Conservation (phyloP, 352 stramenopile genomes). For the Hyaloperonospora brassicae region DNA sequence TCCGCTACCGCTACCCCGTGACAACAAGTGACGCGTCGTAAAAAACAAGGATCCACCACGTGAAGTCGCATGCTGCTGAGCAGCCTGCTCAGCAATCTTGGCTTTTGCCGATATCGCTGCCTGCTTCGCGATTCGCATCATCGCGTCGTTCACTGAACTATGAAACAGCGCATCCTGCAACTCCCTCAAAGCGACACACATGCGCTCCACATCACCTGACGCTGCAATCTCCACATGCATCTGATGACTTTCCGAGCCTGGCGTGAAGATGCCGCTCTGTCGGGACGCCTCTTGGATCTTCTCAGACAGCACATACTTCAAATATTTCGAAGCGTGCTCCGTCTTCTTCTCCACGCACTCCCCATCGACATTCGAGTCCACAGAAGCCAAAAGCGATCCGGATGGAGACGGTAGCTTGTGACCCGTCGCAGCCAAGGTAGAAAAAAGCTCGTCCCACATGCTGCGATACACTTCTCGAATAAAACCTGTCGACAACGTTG, state of each 20-base stretch:
- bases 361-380: conserved; percentile 6
- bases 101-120: conserved; percentile 71
- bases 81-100: conserved; percentile 72
- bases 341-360: conserved; percentile 15
- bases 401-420: conserved; percentile 11
- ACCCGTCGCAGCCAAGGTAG: conserved; percentile 11
- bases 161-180: conserved; percentile 66
- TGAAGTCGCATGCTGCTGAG: conserved; percentile 54
- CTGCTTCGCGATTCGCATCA: conserved; percentile 77
- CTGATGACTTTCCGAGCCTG: conserved; percentile 58
- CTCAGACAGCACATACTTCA: conserved; percentile 69
- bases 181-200: conserved; percentile 45
- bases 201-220: conserved; percentile 42
- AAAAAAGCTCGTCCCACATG: conserved; percentile 26
- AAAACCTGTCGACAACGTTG: conserved; percentile 15
- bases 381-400: conserved; percentile 7
- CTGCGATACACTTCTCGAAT: conserved; percentile 18
- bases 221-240: conserved; percentile 36
- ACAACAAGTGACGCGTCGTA: conserved; percentile 66
- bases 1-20: conserved; percentile 24
- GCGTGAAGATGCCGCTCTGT: conserved; percentile 61
- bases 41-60: conserved; percentile 57
- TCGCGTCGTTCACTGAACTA: conserved; percentile 65
- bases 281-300: conserved; percentile 64
- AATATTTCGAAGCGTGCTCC: conserved; percentile 38